Evolutionary conservation across 2,329 filamentous ascomycete species (phyloP).

Genomic region (Acrocalymma vagum): DNA sequence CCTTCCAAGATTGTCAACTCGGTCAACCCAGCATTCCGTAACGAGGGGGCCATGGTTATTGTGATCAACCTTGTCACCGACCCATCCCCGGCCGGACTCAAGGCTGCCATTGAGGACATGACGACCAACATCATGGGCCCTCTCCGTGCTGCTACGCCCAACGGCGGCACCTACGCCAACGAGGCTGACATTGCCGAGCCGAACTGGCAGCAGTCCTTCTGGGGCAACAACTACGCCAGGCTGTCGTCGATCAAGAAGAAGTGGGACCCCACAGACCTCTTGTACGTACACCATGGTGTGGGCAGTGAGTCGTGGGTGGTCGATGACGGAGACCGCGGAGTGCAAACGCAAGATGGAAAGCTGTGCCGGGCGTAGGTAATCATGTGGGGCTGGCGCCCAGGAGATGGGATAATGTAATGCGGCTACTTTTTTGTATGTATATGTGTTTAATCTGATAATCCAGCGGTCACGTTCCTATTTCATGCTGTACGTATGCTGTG

Average conservation of each 20-base stretch:
- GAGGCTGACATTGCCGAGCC: constrained; percentile 52
- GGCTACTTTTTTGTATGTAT: too few relatives aligned
- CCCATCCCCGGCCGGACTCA: constrained; percentile 31
- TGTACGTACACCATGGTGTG: constrained; percentile 42
- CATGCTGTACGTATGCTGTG: too few relatives aligned
- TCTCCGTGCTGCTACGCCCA: constrained; percentile 29
- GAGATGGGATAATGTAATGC: too few relatives aligned
- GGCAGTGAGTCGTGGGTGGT: constrained; percentile 42
- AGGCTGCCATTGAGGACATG: constrained; percentile 22
- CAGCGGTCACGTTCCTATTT: too few relatives aligned
- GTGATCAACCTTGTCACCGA: constrained; percentile 27
- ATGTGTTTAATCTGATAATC: too few relatives aligned
- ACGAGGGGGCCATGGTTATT: constrained; percentile 31
- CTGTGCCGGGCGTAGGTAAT: constrained; percentile 31
- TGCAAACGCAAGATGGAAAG: constrained; percentile 39
- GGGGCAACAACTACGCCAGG: constrained; percentile 43
- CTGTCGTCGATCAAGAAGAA: constrained; percentile 38
- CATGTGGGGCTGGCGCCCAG: too few relatives aligned
- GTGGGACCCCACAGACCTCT: constrained; percentile 40
- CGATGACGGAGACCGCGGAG: constrained; percentile 37
- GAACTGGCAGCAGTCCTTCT: constrained; percentile 50
- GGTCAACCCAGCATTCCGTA: constrained; percentile 41
- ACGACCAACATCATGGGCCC: constrained; percentile 32
- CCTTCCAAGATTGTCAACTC: constrained; percentile 31
- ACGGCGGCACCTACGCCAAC: constrained; percentile 47